Conservation (phyloP, 768 basidiomycete species). For the Cystobasidium onofrii region DNA sequence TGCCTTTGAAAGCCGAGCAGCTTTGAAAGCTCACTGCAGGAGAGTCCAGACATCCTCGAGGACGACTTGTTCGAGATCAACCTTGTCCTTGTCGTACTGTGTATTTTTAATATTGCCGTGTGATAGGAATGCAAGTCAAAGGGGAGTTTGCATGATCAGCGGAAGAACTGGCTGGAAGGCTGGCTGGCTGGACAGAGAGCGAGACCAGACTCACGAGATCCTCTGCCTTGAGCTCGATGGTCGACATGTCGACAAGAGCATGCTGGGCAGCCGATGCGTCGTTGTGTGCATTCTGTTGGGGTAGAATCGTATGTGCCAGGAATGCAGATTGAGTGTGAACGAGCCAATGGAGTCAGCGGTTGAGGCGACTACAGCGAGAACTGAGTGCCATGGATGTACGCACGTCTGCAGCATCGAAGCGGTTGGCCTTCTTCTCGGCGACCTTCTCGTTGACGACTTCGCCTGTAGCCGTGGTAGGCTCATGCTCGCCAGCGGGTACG, state of each 20-base stretch:
- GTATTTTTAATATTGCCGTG: no score
- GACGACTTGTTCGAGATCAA: slow-evolving; percentile 92
- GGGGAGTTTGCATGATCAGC: neutral
- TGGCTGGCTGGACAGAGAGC: neutral
- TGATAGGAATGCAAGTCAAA: neutral
- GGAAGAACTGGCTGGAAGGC: neutral
- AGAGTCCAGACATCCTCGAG: slow-evolving; percentile 95
- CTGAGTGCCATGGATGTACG: neutral
- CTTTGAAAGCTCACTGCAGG: slow-evolving; percentile 58
- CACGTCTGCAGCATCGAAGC: slow-evolving; percentile 29
- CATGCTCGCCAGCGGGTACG: neutral
- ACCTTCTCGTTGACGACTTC: neutral
- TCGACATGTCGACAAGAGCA: slow-evolving; percentile 78
- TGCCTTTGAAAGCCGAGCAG: no score
- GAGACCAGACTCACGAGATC: slow-evolving; percentile 52
- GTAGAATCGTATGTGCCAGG: no score
- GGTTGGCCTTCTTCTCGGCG: slow-evolving; percentile 17
- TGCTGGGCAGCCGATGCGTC: slow-evolving; percentile 45
- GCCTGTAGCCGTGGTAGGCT: neutral
- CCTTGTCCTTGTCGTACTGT: slow-evolving; percentile 91
- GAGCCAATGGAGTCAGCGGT: neutral
- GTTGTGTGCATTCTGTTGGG: slow-evolving; percentile 32
- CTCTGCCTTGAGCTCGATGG: slow-evolving; percentile 84
- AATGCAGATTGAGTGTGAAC: neutral
- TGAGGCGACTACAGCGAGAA: neutral